phyloP scores from a whole-genome alignment of 345 rosid genomes.

The Salix suchowensis region DNA sequence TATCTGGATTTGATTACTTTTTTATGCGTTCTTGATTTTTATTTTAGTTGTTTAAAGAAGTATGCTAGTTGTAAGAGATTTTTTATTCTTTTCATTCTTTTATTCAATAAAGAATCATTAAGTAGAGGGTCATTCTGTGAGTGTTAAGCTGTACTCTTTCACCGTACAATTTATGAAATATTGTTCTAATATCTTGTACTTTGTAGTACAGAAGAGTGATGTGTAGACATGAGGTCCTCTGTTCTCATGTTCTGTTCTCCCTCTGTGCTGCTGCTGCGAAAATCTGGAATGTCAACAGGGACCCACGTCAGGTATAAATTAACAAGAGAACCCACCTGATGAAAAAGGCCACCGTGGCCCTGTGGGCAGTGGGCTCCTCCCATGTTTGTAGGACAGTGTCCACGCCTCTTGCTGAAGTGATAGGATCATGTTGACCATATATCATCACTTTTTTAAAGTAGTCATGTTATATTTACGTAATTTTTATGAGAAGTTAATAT shows the following conservation, averaged over 20 bases:
- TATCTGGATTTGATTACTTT: no score
- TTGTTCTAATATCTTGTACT: not conserved
- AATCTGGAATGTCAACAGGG: not conserved
- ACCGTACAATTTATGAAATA: not conserved
- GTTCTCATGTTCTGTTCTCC: not conserved
- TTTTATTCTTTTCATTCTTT: not conserved
- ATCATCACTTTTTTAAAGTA: no score
- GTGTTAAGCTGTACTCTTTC: not conserved
- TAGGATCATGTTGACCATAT: no score
- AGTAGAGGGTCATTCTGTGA: not conserved
- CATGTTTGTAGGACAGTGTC: no score
- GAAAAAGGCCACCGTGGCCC: not conserved
- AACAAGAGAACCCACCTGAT: constrained; percentile 5
- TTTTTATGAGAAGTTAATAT: no score
- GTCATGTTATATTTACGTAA: no score
- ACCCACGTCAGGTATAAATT: not conserved
- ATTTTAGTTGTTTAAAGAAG: not conserved
- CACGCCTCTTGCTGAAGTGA: no score
- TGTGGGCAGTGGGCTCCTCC: not conserved
- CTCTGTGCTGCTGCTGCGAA: not conserved
- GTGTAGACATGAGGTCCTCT: not conserved
- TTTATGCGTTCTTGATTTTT: not conserved
- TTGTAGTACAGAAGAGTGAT: not conserved
- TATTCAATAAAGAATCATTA: not conserved
- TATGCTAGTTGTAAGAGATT: not conserved